Conservation (phyloP, 768 basidiomycete species). For the Xerocomus spinulosus region DNA sequence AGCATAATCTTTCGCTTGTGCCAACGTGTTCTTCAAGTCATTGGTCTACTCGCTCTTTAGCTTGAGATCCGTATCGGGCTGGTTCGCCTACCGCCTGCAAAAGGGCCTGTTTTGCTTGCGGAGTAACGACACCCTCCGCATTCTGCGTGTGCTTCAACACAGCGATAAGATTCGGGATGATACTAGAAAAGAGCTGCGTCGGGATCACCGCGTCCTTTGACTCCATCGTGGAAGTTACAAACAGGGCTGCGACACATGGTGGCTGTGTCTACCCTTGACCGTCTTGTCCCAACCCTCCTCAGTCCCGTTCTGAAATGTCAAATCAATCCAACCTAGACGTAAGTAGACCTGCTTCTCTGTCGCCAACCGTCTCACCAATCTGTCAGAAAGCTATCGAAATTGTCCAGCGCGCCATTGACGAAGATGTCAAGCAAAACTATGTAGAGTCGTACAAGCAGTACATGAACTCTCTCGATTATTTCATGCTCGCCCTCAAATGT, state of each 20-base stretch:
- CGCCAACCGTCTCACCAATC: slow-evolving; percentile 14
- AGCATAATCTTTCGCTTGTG: slow-evolving; percentile 58
- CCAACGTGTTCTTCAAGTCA: slow-evolving; percentile 58
- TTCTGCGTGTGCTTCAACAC: slow-evolving; percentile 59
- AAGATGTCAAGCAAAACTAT: slow-evolving; percentile 91
- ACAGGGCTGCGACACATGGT: slow-evolving; percentile 4
- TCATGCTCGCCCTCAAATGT: slow-evolving; percentile 97
- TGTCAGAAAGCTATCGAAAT: slow-evolving; percentile 79
- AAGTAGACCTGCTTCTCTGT: slow-evolving; percentile 12
- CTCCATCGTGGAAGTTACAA: slow-evolving; percentile 1
- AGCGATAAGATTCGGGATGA: slow-evolving; percentile 55
- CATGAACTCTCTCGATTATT: slow-evolving; percentile 94
- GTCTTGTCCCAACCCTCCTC: too few relatives aligned
- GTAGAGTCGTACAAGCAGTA: slow-evolving; percentile 91
- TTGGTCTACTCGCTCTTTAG: slow-evolving; percentile 51
- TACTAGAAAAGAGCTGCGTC: slow-evolving; percentile 47
- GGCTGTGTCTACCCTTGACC: slow-evolving; percentile 13
- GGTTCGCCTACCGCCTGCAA: slow-evolving; percentile 52
- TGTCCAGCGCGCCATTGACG: slow-evolving; percentile 88
- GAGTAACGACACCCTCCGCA: slow-evolving; percentile 48
- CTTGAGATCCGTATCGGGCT: neutral
- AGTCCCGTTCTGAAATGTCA: slow-evolving; percentile 32
- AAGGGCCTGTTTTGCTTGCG: slow-evolving; percentile 60
- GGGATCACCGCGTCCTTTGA: slow-evolving; percentile 30
- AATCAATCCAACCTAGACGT: slow-evolving; percentile 47